Evolutionary conservation across 257 asterid species (phyloP).

Genomic region (Solanum habrochaites): DNA sequence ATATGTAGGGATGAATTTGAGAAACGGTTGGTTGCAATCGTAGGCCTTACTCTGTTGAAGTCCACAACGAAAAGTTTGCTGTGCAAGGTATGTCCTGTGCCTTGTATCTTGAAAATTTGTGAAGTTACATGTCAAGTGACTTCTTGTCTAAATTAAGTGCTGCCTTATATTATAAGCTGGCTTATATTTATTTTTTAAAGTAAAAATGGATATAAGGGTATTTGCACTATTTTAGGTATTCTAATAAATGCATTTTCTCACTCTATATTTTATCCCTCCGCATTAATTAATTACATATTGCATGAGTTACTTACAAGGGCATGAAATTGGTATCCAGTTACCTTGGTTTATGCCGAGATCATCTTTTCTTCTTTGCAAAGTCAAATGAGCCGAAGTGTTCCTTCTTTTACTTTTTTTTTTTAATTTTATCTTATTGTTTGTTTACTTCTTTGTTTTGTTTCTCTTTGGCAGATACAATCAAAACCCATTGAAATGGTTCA

Average conservation of each 20-base stretch:
- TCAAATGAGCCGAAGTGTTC: neutral
- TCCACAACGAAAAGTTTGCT: conserved; percentile 43
- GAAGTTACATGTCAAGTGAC: neutral
- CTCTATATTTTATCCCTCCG: neutral
- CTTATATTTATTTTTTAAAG: neutral
- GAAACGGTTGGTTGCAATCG: conserved; percentile 44
- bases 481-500: neutral
- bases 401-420: neutral
- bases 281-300: neutral
- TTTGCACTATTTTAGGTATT: neutral
- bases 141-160: neutral
- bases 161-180: neutral
- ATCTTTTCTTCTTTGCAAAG: neutral
- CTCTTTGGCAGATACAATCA: neutral
- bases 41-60: conserved; percentile 55
- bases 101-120: neutral
- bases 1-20: conserved; percentile 54
- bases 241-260: neutral
- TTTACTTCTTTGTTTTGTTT: neutral
- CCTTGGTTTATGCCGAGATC: neutral
- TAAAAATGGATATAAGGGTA: neutral
- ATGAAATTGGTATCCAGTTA: neutral
- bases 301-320: neutral
- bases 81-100: conserved; percentile 33
- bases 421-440: neutral